Conservation (phyloP, 345 rosid genomes). For the Euphorbia pulcherrima region DNA sequence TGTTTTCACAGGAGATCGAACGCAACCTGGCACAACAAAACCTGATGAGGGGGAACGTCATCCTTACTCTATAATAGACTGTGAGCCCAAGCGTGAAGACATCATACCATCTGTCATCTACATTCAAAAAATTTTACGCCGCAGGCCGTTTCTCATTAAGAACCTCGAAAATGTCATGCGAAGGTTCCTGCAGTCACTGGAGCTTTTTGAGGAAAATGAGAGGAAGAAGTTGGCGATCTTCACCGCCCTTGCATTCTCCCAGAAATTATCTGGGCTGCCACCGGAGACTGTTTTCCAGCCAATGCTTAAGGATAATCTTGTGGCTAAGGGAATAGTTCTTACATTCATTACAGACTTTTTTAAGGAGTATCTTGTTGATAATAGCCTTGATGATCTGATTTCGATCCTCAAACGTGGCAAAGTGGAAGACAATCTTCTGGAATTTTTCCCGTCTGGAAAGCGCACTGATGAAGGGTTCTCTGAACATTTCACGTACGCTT, state of each 20-base stretch:
- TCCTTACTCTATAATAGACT: slow-evolving; percentile 75
- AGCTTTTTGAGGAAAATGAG: slow-evolving; percentile 94
- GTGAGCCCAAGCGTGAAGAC: slow-evolving; percentile 76
- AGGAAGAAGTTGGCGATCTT: slow-evolving; percentile 97
- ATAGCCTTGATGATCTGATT: slow-evolving; percentile 91
- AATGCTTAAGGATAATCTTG: slow-evolving; percentile 94
- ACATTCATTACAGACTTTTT: slow-evolving; percentile 90
- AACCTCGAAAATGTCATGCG: slow-evolving; percentile 93
- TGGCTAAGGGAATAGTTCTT: slow-evolving; percentile 97
- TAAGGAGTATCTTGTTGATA: slow-evolving; percentile 92
- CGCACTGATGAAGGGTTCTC: slow-evolving; percentile 82
- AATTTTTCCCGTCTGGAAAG: slow-evolving; percentile 74
- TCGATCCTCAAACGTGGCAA: slow-evolving; percentile 88
- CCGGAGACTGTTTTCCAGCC: slow-evolving; percentile 98
- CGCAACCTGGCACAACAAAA: slow-evolving; percentile 93
- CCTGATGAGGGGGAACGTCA: slow-evolving; percentile 99
- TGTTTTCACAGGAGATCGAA: slow-evolving; percentile 94
- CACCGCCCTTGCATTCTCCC: slow-evolving; percentile 96
- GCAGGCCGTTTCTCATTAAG: slow-evolving; percentile 93
- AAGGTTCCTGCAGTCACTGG: slow-evolving; percentile 91
- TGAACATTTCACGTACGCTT: slow-evolving; percentile 91
- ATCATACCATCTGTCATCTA: slow-evolving; percentile 85
- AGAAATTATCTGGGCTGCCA: slow-evolving; percentile 95
- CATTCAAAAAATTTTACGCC: slow-evolving; percentile 78
- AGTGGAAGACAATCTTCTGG: slow-evolving; percentile 85